Conservation (phyloP, 2,329 filamentous ascomycete genomes). For the Cryphonectria naterciae region DNA sequence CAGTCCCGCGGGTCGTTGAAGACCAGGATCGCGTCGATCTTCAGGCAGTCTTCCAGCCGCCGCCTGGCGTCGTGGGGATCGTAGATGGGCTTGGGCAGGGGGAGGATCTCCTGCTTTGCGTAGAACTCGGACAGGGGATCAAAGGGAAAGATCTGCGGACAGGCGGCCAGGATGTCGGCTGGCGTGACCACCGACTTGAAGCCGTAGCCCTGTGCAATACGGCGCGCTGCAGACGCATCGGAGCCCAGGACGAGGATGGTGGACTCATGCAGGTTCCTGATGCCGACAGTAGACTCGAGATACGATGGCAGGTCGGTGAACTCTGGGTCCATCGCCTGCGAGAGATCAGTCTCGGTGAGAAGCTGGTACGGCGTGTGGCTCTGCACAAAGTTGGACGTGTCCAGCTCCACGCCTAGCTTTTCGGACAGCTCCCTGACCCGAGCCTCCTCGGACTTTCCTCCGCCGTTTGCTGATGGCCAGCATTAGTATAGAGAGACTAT, state of each 20-base stretch:
- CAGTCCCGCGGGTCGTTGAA: constrained; percentile 97
- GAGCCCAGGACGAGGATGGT: constrained; percentile 78
- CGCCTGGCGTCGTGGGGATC: constrained; percentile 27
- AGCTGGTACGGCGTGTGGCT: constrained; percentile 89
- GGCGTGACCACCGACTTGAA: constrained; percentile 84
- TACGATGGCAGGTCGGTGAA: constrained; percentile 2
- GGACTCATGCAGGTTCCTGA: constrained; percentile 56
- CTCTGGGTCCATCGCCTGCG: constrained; percentile 45
- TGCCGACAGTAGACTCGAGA: constrained; percentile 6
- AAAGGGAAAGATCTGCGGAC: constrained; percentile 84
- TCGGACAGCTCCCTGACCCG: constrained; percentile 71
- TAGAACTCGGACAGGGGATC: constrained; percentile 65
- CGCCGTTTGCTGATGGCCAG: constrained; percentile 69
- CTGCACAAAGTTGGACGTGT: constrained; percentile 76
- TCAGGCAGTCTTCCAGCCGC: constrained; percentile 53
- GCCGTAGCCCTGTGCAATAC: constrained; percentile 77
- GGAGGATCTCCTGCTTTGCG: constrained; percentile 61
- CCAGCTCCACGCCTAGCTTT: constrained; percentile 66
- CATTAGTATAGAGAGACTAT: neutral
- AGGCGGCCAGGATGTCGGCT: constrained; percentile 76
- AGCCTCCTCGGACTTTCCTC: constrained; percentile 79
- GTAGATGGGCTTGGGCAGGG: constrained; percentile 52
- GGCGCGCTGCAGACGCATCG: constrained; percentile 67
- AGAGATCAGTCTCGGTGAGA: constrained; percentile 53
- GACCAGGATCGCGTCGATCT: constrained; percentile 88